Evolutionary conservation across 495 filamentous ascomycete species (phyloP).

Genomic region (Podospora tetraspora): DNA sequence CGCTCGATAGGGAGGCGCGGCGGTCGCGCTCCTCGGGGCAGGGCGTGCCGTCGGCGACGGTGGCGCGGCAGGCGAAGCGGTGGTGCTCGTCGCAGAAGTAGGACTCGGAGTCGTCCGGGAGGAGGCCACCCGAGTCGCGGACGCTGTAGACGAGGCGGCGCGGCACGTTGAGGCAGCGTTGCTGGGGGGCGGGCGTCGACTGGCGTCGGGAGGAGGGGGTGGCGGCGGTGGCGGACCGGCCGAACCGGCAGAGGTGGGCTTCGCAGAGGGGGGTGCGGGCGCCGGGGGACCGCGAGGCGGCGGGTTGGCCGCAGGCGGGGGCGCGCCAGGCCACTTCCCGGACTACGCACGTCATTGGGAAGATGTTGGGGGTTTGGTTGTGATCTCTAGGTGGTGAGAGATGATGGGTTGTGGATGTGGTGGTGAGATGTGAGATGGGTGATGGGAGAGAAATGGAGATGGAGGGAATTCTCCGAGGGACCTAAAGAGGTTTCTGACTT

Average conservation of each 20-base stretch:
- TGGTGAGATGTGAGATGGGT: background rate
- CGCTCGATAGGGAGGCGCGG: background rate
- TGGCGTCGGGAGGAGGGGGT: background rate
- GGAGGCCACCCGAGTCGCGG: constrained; percentile 11
- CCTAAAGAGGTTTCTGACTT: constrained; percentile 2
- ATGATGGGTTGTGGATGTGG: background rate
- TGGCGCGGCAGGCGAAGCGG: constrained; percentile 10
- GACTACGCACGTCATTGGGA: constrained; percentile 13
- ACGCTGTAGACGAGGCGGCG: constrained; percentile 10
- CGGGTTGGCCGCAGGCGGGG: constrained; percentile 12
- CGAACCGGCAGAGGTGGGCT: constrained; percentile 16
- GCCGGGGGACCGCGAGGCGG: background rate
- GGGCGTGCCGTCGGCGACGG: constrained; percentile 9
- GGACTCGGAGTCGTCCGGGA: constrained; percentile 11
- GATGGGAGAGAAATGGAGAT: background rate
- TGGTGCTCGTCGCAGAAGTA: constrained; percentile 8
- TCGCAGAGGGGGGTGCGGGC: constrained; percentile 9
- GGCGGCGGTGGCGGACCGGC: background rate
- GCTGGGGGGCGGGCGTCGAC: background rate
- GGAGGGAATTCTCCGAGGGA: constrained; percentile 7
- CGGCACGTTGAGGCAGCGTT: constrained; percentile 5
- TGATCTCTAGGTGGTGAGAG: background rate
- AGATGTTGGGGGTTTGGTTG: background rate
- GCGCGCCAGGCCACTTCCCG: constrained; percentile 15
- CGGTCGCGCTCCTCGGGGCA: constrained; percentile 5